Base-by-base conservation (phyloP, 2,329 filamentous ascomycete genomes). In the Ramichloridium luteum region DNA sequence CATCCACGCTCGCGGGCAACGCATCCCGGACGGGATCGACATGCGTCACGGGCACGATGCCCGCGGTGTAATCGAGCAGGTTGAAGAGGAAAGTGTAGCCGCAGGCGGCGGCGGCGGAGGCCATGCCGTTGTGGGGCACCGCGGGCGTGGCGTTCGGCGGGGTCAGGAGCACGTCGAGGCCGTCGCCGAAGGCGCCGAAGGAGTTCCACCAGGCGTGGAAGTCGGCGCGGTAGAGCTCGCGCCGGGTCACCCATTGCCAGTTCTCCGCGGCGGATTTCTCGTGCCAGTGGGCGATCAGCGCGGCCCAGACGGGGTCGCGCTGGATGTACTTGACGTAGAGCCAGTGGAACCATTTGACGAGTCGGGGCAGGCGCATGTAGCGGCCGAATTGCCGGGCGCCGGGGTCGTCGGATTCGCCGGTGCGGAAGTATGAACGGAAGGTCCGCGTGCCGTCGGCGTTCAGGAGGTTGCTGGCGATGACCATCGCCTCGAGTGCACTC, bases 61-160 rank as follows among this genome's bases (percentile, higher is more conserved):
- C 86, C 9, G 73, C 71, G 1, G 80, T 73, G 57, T 94, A 94
- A 53, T 94, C 88, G 29, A 94, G 72, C 49, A 94, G 44, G 48
- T 94, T 94, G 62, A 90, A 96, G 34, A 93, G 59, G 53, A 94
- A 93, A 0, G 86, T 94, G 51, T 96, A 94, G 1, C 84, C 85
- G 48, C 86, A 94, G 44, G 77, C 83, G 40, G 79, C 80, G 27
- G 90, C 75, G 3, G 83, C 83, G 46, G 88, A 77, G 44, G 74
- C 72, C 84, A 93, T 94, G 0, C 75, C 85, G 28, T 77, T 73
- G 52, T 93, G 85, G 1, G 85, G 85, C 3, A 93, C 72, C 1
- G 86, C 86, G 1, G 86, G 85, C 1, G 84, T 93, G 0, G 86
- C 84, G 54, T 94, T 93, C 0, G 78, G 84, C n/a, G 81, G 80